phyloP scores from a whole-genome alignment of 1,284 basidiomycete species.

The Apiotrichum mycotoxinovorans region DNA sequence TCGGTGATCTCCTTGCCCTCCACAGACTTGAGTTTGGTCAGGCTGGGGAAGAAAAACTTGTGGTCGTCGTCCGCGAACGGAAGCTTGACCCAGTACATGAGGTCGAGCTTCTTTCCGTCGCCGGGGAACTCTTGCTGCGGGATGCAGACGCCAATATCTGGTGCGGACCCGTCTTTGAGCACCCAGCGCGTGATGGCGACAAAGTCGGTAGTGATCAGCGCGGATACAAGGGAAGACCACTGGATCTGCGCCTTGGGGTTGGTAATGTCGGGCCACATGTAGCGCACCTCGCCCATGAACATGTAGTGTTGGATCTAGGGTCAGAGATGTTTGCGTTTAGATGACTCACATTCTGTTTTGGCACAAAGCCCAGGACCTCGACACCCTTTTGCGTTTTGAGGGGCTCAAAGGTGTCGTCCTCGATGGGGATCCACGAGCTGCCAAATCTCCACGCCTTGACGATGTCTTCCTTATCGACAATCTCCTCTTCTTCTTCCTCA shows the following conservation, averaged over 20 bases:
- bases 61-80: constrained; percentile 93
- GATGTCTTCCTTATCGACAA: constrained; percentile 46
- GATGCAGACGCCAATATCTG: constrained; percentile 74
- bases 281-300: constrained; percentile 80
- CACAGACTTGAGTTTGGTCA: constrained; percentile 70
- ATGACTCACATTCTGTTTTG: constrained; percentile 58
- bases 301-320: constrained; percentile 71
- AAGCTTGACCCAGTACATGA: constrained; percentile 81
- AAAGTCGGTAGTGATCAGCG: constrained; percentile 64
- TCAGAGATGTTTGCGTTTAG: background rate
- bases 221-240: constrained; percentile 79
- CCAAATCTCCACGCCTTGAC: constrained; percentile 86
- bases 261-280: constrained; percentile 73
- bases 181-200: constrained; percentile 81
- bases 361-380: constrained; percentile 82
- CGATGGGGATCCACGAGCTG: constrained; percentile 77
- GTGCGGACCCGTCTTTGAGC: constrained; percentile 65
- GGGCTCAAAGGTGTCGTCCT: constrained; percentile 69
- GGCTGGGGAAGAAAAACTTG: constrained; percentile 77
- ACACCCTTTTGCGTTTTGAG: constrained; percentile 74
- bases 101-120: constrained; percentile 64
- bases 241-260: constrained; percentile 72
- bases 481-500: constrained; percentile 22
- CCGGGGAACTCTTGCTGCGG: constrained; percentile 54
- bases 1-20: constrained; percentile 68